phyloP scores from a whole-genome alignment of 2,329 filamentous ascomycete species.

The Colletotrichum paranaense region DNA sequence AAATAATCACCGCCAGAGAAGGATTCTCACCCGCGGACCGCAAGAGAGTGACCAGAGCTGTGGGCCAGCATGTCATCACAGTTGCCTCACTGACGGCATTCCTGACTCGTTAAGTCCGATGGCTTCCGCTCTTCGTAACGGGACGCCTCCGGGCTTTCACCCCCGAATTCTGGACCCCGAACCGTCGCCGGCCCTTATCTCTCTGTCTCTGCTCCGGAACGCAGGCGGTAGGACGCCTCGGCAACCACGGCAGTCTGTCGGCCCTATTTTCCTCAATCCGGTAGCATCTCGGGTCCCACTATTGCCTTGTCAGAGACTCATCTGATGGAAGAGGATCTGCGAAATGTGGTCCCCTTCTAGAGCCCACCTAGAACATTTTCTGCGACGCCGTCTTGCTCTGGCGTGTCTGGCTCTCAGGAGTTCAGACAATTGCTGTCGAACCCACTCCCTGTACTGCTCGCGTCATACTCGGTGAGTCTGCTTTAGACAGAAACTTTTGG shows the following conservation, averaged over 20 bases:
- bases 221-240: conserved; percentile 1
- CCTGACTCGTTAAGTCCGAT: conserved; percentile 15
- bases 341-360: conserved; percentile 16
- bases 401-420: background rate
- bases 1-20: background rate
- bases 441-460: background rate
- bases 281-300: background rate
- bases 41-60: background rate
- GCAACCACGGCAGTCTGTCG: conserved; percentile 23
- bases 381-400: background rate
- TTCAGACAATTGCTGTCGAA: background rate
- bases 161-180: conserved; percentile 20
- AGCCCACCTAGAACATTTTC: conserved; percentile 19
- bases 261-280: conserved; percentile 25
- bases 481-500: background rate
- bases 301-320: background rate
- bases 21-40: background rate
- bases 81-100: conserved; percentile 3
- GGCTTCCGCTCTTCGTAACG: conserved; percentile 12
- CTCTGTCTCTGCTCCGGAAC: conserved; percentile 7
- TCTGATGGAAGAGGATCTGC: background rate
- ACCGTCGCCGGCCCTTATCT: conserved; percentile 22
- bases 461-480: conserved; percentile 8
- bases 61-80: background rate
- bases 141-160: conserved; percentile 23